Evolutionary conservation across 108 stramenopile species (phyloP).

Genomic region (Chaetoceros muelleri): DNA sequence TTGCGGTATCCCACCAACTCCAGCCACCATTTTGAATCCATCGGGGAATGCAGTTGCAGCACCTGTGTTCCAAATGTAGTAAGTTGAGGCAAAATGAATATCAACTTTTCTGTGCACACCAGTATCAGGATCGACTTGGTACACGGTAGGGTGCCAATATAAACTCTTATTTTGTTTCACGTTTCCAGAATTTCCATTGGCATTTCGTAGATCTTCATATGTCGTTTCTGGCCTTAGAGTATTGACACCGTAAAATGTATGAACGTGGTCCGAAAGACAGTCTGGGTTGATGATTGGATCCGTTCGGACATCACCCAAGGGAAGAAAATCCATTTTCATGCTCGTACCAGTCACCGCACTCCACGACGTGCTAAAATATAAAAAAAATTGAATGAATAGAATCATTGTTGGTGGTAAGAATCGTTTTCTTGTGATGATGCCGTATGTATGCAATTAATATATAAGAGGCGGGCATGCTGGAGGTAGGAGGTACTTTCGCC

Average conservation of each 20-base stretch:
- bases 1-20: neutral
- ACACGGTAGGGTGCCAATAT: conserved; percentile 23
- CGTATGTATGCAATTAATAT: no score
- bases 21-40: conserved; percentile 16
- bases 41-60: conserved; percentile 15
- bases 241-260: neutral
- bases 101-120: neutral
- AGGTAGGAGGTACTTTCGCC: no score
- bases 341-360: neutral
- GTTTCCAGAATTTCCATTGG: conserved; percentile 6
- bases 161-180: conserved; percentile 13
- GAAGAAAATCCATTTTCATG: neutral
- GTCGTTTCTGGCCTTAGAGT: neutral
- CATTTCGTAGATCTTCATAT: neutral
- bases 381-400: no score
- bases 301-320: neutral
- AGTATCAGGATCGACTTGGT: conserved; percentile 2
- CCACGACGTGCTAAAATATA: no score
- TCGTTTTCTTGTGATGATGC: no score
- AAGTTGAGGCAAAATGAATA: conserved; percentile 3
- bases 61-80: conserved; percentile 17
- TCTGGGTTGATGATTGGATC: neutral
- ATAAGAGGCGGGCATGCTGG: no score
- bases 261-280: neutral
- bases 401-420: no score